Percentiles rank a stretch among this genome's conserved stretches.
These are phyloP conservation scores for Chlorella vulgaris DNA, from an alignment of 139 green algal genomes.

Conservation along the genomic window DNA sequence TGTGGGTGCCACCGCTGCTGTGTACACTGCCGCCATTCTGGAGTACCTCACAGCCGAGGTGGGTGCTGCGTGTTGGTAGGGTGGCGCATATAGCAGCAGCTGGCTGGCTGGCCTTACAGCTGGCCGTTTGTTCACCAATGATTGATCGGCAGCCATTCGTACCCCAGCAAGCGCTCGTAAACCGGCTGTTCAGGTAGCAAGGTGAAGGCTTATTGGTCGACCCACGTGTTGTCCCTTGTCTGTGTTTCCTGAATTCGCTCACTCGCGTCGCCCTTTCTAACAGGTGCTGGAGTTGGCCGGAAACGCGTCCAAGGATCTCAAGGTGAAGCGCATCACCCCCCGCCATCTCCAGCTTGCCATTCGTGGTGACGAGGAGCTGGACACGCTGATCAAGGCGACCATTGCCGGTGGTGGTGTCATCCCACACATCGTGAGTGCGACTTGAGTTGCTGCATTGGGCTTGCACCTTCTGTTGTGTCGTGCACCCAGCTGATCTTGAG, in stretches of 20 bases:
- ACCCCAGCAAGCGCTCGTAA: no score
- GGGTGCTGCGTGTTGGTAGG: not conserved
- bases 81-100: not conserved
- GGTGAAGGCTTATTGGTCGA: no score
- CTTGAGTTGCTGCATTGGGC: no score
- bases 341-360: conserved; percentile 99
- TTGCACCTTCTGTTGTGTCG: no score
- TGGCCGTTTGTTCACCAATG: no score
- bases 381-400: conserved; percentile 99
- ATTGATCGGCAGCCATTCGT: no score
- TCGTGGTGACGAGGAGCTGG: conserved; percentile 98
- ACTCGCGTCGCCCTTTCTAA: no score
- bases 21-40: conserved; percentile 98
- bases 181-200: no score
- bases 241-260: no score
- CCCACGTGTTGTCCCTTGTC: no score
- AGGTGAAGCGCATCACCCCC: conserved; percentile 99
- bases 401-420: conserved; percentile 99
- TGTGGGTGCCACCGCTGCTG: conserved; percentile 96
- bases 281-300: conserved; percentile 99
- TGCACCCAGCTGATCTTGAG: not conserved
- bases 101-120: no score
- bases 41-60: conserved; percentile 59
- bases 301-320: conserved; percentile 99
- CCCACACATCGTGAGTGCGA: conserved; percentile 86